Conservation (phyloP, 2,329 filamentous ascomycete genomes). For the Fusarium zealandicum region DNA sequence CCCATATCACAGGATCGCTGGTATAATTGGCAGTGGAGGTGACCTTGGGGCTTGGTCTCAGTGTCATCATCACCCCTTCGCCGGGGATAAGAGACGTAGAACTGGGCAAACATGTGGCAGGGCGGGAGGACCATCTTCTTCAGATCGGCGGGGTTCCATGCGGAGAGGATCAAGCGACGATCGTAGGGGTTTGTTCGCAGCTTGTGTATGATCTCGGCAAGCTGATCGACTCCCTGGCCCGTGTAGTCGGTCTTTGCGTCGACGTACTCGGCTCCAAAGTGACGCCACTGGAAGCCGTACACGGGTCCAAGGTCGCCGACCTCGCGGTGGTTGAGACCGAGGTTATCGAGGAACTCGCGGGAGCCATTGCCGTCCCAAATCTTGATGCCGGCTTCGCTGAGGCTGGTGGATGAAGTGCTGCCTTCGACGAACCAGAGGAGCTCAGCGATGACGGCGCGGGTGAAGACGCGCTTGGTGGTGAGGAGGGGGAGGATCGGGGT, state of each 20-base stretch:
- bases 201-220: slow-evolving; percentile 89
- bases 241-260: slow-evolving; percentile 82
- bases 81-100: slow-evolving; percentile 81
- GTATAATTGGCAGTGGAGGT: slow-evolving; percentile 87
- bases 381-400: slow-evolving; percentile 83
- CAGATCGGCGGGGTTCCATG: slow-evolving; percentile 92
- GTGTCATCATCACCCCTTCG: slow-evolving; percentile 32
- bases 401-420: slow-evolving; percentile 77
- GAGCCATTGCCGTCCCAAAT: slow-evolving; percentile 99
- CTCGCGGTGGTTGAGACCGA: slow-evolving; percentile 81
- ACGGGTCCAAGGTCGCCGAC: slow-evolving; percentile 93
- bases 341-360: slow-evolving; percentile 85
- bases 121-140: slow-evolving; percentile 90
- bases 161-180: slow-evolving; percentile 85
- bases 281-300: slow-evolving; percentile 98
- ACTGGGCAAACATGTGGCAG: slow-evolving; percentile 98
- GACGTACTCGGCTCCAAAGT: slow-evolving; percentile 91
- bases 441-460: slow-evolving; percentile 87
- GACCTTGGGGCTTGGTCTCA: slow-evolving; percentile 63
- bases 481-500: slow-evolving; percentile 83
- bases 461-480: slow-evolving; percentile 96
- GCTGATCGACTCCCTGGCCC: slow-evolving; percentile 89
- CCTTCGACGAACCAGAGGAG: slow-evolving; percentile 95
- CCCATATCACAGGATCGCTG: slow-evolving; percentile 97
- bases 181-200: slow-evolving; percentile 86